Conservation (phyloP, 2,329 filamentous ascomycete species). For the Sclerotiophoma versabilis region DNA sequence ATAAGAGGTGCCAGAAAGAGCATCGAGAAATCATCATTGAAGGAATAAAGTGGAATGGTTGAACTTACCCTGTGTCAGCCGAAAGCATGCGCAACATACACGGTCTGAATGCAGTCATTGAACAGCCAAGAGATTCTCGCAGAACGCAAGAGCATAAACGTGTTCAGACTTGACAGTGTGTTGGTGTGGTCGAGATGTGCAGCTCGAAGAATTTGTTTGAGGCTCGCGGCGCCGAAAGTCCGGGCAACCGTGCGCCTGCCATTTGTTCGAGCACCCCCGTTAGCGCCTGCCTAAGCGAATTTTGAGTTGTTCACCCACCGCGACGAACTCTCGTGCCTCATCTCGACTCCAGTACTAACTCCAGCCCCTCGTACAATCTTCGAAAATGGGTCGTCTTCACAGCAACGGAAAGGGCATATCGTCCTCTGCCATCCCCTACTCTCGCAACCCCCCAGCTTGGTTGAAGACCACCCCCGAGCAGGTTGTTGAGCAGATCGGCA, state of each 20-base stretch:
- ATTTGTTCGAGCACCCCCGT: conserved; percentile 8
- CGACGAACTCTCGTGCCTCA: conserved; percentile 5
- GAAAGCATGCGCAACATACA: too few species aligned
- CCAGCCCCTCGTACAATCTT: conserved; percentile 35
- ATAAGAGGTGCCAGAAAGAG: conserved; percentile 86
- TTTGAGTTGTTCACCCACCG: conserved; percentile 10
- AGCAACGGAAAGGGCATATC: conserved; percentile 99
- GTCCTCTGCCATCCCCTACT: conserved; percentile 95
- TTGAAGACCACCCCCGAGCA: conserved; percentile 98
- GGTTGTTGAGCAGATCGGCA: conserved; percentile 99
- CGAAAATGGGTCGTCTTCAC: conserved; percentile 96
- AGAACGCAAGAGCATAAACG: neutral
- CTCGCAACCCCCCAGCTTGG: conserved; percentile 89
- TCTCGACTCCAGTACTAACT: conserved; percentile 23
- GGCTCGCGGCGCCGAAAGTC: conserved; percentile 2
- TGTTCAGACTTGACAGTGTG: neutral
- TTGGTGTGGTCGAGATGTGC: neutral
- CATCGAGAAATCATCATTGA: conserved; percentile 34
- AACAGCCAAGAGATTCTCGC: neutral
- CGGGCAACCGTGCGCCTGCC: conserved; percentile 11
- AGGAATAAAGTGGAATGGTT: neutral
- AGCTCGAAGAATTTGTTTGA: conserved; percentile 14
- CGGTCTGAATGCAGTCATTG: neutral
- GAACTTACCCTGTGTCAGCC: neutral
- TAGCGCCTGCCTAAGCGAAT: conserved; percentile 18